Base-by-base conservation (phyloP, 768 basidiomycete species). In the Suillus paluster region DNA sequence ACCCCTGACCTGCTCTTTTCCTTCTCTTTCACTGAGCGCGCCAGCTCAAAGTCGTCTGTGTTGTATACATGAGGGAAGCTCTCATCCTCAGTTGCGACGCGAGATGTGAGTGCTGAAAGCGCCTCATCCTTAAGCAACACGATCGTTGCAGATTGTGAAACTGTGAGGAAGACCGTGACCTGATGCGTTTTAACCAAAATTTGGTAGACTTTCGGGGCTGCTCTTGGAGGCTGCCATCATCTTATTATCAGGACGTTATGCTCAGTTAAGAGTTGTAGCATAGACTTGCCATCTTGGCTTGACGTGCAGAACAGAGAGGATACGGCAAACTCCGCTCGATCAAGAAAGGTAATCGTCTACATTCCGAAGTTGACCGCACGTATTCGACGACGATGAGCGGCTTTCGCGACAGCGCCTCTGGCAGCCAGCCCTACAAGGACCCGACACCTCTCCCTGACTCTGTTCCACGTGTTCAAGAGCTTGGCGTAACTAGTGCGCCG, bases 401-500 rank as follows among this genome's bases (percentile, higher is more conserved):
- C 46, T 83, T 80, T 67, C 82, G 81, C 66, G 75, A 79, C 66
- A 83, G 84, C 65, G 76, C 83, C 57, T 74, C 79, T 62, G 73
- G 82, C 19, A 73, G 75, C 44, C 77, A 78, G 65, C 83, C 84
- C 25, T 88, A 85, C 76, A 81, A 80, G 49, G 88, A 92, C 58
- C 83, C 84, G 0, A 84, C 89, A 4, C 88, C 90, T 2, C 81
- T 89, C 62, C 89, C 91, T 0, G 78, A 79, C 36, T 73, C 84
- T 63, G 66, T 89, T 19, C 95, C 96, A 38, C 88, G 86, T 71
- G 93, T 98, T 41, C 82, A 86, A 63, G 97, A 99, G 77, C 77
- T 99, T 49, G 97, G 96, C 45, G 83, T 81, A 48, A 94, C 94
- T 1, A 96, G 94, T 66, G 97, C 89, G 62, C 97, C 97, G 2